Conservation (phyloP, 179 eudicot genomes). For the Kewa caespitosa region DNA sequence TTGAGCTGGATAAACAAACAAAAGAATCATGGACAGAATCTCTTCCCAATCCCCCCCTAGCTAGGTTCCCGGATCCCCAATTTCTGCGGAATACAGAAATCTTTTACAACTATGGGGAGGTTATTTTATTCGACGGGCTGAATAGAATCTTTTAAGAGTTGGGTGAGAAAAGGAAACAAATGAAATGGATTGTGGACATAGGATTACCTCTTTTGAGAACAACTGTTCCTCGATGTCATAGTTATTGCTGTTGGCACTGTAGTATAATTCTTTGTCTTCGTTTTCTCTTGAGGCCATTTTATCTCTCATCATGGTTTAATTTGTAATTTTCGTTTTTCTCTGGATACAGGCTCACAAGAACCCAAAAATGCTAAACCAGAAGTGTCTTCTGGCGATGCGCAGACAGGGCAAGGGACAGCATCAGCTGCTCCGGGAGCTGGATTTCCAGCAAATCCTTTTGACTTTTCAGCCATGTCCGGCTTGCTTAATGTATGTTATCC, state of each 20-base stretch:
- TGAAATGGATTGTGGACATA: no score
- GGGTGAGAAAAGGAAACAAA: no score
- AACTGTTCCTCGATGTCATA: no score
- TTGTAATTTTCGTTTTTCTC: constrained; percentile 1
- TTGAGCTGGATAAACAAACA: no score
- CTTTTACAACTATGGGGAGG: no score
- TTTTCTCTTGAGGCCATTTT: background rate
- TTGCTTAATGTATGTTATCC: constrained; percentile 64
- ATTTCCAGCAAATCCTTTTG: constrained; percentile 78
- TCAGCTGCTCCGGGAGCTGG: constrained; percentile 51
- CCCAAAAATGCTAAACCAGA: constrained; percentile 39
- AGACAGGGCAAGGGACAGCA: constrained; percentile 45
- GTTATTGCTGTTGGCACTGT: background rate
- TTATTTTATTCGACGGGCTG: no score
- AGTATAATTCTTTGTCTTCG: background rate
- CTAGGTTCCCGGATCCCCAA: no score
- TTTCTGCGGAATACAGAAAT: no score
- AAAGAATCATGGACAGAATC: no score
- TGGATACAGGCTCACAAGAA: constrained; percentile 37
- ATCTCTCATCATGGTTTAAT: background rate
- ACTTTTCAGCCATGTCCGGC: constrained; percentile 96
- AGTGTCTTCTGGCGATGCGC: constrained; percentile 44
- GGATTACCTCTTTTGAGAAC: no score
- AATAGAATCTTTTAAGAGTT: no score
- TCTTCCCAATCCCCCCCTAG: no score